Base-by-base conservation (phyloP, 306 rosid species). In the Senna tora region DNA sequence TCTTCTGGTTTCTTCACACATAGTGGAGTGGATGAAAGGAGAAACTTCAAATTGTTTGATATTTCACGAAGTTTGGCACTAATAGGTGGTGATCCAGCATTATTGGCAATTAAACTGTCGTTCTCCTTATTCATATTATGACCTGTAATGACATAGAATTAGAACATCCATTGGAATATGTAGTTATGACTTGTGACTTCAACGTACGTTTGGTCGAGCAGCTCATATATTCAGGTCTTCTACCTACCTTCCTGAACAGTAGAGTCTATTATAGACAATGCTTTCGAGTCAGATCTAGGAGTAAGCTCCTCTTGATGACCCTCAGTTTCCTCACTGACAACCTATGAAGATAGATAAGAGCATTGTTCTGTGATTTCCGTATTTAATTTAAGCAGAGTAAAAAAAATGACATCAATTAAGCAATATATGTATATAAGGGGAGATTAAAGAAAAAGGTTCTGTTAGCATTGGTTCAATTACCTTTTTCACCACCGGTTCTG, bases 1-100 rank as follows among this genome's bases (percentile, higher is more conserved):
- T 66, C 73, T 57, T 75, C 80, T 30, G 71, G 67, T 42, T 80
- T 62, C 67, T 71, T 82, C 61, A 46, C 10, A 42, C 71, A 45
- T 50, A 50, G 33, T 10, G 92, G 88, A 73, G 87, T 80, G 54
- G 90, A 67, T 7, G 84, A 82, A 61, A 47, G 65, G 2, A 89
- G 65, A 52, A 73, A 77, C 66, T 80, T 89, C 69, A 85, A 32
- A 42, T 60, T 78, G 67, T 84, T 86, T 36, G 92, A 84, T 57
- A 94, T 55, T 36, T 86, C 95, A 33, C 86, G 87, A 50, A 94
- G 36, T 63, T 86, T 87, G 72, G 68, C 76, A 74, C 96, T 94
- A n/a, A 94, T 70, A n/a, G 92, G 87, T 21, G 97, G 96, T 5
- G 97, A 86, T 21, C 22, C 73, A 57, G 69, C 75, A 51, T 57